Evolutionary conservation across 805 yeast genomes (phyloP).

Genomic region (Wickerhamomyces bisporus): DNA sequence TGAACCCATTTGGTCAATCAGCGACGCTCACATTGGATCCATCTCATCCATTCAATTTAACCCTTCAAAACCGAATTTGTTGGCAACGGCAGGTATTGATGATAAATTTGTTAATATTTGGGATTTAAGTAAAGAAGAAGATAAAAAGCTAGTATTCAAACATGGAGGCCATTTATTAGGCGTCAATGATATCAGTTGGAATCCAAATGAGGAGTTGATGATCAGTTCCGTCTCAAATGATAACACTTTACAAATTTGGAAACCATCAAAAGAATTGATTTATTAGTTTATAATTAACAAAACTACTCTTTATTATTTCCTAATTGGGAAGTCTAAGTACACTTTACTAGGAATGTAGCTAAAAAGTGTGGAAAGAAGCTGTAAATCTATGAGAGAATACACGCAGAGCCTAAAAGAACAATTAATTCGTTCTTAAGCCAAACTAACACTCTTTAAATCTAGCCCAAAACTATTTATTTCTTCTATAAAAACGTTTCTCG

Average conservation of each 20-base stretch:
- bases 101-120: constrained; percentile 60
- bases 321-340: background rate
- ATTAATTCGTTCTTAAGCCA: no score
- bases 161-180: constrained; percentile 90
- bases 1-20: constrained; percentile 25
- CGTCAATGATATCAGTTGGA: constrained; percentile 83
- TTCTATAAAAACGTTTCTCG: constrained; percentile 3
- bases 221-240: constrained; percentile 78
- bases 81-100: constrained; percentile 64
- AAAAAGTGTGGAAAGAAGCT: no score
- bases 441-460: no score
- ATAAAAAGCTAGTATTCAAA: constrained; percentile 42
- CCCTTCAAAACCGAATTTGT: constrained; percentile 42
- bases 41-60: constrained; percentile 75
- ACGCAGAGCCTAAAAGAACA: no score
- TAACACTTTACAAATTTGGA: constrained; percentile 85
- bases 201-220: constrained; percentile 62
- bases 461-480: no score
- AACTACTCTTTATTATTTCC: no score
- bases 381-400: background rate
- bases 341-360: no score
- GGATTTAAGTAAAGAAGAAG: constrained; percentile 38
- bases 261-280: constrained; percentile 38
- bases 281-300: no score
- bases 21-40: constrained; percentile 42